Evolutionary conservation across 768 basidiomycete genomes (phyloP).

Genomic region (Russula olivacea): DNA sequence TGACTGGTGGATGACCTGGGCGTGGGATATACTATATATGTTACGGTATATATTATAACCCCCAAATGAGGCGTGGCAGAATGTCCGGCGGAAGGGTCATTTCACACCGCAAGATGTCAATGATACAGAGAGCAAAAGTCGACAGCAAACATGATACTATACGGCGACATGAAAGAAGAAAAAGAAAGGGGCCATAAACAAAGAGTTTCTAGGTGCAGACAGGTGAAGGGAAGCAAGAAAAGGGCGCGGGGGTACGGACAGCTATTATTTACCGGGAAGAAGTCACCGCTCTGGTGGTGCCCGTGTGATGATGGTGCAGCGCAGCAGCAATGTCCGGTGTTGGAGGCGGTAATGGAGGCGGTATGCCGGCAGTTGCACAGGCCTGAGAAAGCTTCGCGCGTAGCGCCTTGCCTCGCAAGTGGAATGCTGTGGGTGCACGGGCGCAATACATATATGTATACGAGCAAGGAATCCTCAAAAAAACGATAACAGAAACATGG

Average conservation of each 20-base stretch:
- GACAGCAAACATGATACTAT: slow-evolving; percentile 9
- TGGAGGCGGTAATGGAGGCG: slow-evolving; percentile 23
- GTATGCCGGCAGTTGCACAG: slow-evolving; percentile 26
- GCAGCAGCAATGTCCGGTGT: neutral
- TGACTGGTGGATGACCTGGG: neutral
- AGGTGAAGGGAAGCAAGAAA: neutral
- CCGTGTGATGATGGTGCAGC: neutral
- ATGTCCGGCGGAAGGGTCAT: neutral
- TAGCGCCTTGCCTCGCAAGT: slow-evolving; percentile 26
- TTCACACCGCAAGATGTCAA: slow-evolving; percentile 2
- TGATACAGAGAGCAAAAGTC: slow-evolving; percentile 5
- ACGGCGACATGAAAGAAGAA: slow-evolving; percentile 2
- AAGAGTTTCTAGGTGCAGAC: neutral
- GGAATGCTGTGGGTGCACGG: slow-evolving; percentile 25
- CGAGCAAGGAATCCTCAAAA: neutral
- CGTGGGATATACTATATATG: slow-evolving; percentile 8
- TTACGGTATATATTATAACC: slow-evolving; percentile 15
- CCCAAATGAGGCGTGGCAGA: neutral
- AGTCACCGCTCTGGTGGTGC: neutral
- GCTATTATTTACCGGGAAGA: slow-evolving; percentile 2
- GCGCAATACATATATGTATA: neutral
- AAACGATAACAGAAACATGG: neutral
- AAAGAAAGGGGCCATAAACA: neutral
- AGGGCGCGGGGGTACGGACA: neutral
- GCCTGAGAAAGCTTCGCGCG: slow-evolving; percentile 28